Percentiles rank a stretch among this genome's conserved stretches.
phyloP scores from a whole-genome alignment of 2,329 filamentous ascomycete species.

The Xylaria sp. region DNA sequence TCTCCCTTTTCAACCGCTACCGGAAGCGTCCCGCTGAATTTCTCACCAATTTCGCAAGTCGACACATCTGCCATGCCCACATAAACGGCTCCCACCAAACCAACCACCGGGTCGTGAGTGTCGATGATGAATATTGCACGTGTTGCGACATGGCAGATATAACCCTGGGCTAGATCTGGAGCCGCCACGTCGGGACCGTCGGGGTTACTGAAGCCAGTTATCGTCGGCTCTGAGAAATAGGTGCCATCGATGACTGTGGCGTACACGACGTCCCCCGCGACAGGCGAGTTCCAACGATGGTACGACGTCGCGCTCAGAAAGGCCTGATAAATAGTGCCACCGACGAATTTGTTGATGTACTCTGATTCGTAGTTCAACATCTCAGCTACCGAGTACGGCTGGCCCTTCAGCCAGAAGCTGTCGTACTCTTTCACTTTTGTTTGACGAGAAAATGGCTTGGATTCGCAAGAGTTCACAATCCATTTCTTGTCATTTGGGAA shows the following conservation, averaged over 20 bases:
- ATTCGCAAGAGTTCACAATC: conserved; percentile 26
- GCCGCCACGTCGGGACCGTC: conserved; percentile 39
- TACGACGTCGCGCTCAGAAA: conserved; percentile 22
- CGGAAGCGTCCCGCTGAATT: conserved; percentile 39
- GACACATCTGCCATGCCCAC: conserved; percentile 81
- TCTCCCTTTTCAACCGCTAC: conserved; percentile 28
- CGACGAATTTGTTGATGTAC: conserved; percentile 17
- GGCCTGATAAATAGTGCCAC: conserved; percentile 21
- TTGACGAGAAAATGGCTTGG: conserved; percentile 20
- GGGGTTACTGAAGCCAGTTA: conserved; percentile 17
- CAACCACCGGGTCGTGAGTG: conserved; percentile 62
- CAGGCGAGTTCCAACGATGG: conserved; percentile 19
- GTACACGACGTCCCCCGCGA: conserved; percentile 15
- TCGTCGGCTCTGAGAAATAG: conserved; percentile 25
- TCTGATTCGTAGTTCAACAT: conserved; percentile 13
- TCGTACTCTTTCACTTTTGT: conserved; percentile 23
- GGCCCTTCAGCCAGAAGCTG: conserved; percentile 22
- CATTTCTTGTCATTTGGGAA: conserved; percentile 4
- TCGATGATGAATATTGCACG: conserved; percentile 18
- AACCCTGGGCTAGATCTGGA: conserved; percentile 65
- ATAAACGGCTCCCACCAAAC: conserved; percentile 73
- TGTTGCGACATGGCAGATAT: conserved; percentile 58
- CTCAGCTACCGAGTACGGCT: conserved; percentile 22
- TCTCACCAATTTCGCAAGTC: conserved; percentile 74
- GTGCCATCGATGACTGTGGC: conserved; percentile 20